These are phyloP conservation scores for Cyclotella atomus DNA, from an alignment of 108 stramenopile genomes.

Conservation along the genomic window DNA sequence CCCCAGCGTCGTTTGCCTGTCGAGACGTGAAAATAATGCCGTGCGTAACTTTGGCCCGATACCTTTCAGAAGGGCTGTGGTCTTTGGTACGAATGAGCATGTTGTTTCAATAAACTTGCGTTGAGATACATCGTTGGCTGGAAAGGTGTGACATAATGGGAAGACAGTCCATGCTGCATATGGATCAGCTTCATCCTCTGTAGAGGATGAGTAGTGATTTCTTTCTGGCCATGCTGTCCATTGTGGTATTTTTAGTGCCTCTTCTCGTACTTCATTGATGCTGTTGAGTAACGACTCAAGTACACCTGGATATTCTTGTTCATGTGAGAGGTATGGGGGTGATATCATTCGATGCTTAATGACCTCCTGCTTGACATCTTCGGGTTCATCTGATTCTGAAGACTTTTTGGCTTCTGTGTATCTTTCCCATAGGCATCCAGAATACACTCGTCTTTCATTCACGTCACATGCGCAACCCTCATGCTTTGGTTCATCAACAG, in stretches of 20 bases:
- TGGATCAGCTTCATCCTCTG: conserved; percentile 29
- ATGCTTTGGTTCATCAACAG: background rate
- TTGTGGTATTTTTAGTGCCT: conserved; percentile 65
- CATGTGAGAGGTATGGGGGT: conserved; percentile 66
- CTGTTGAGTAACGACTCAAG: conserved; percentile 48
- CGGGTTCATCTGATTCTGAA: conserved; percentile 6
- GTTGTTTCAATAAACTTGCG: conserved; percentile 80
- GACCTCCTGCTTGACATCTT: conserved; percentile 20
- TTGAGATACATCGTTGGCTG: conserved; percentile 71
- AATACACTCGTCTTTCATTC: too few species aligned
- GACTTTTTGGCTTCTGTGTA: conserved; percentile 17
- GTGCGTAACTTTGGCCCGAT: conserved; percentile 78
- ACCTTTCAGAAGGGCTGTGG: conserved; percentile 58
- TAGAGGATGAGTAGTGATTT: conserved; percentile 64
- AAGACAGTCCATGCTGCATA: conserved; percentile 88
- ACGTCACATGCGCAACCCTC: background rate
- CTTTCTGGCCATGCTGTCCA: conserved; percentile 96
- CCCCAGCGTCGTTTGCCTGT: conserved; percentile 84
- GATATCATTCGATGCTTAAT: conserved; percentile 57
- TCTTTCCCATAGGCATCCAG: conserved; percentile 75
- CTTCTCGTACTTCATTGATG: conserved; percentile 56
- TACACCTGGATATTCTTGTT: conserved; percentile 52
- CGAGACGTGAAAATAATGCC: conserved; percentile 91
- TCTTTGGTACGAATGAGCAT: conserved; percentile 78
- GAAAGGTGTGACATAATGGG: conserved; percentile 94